Base-by-base conservation (phyloP, 352 stramenopile genomes). In the Phytophthora sojae region DNA sequence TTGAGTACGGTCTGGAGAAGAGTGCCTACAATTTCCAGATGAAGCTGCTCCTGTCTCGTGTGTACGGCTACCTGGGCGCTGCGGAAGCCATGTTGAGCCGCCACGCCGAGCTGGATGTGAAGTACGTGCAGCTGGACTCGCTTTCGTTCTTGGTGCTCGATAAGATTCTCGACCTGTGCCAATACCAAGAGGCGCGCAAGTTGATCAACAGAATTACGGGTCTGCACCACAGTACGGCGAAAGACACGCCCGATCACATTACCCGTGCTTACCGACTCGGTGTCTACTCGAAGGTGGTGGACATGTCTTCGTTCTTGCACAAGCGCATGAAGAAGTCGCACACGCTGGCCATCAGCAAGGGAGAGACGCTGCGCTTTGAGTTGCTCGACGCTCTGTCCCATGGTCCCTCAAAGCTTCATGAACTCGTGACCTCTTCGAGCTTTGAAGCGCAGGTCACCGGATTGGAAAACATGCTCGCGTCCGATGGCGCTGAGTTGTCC, bases 11-110 rank as follows among this genome's bases (percentile, higher is more conserved):
- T 0, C 58, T 96, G n/a, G 80, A 81, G 32, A 86, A 90, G 53
- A 96, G 89, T 57, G 78, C 84, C 29, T 96, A 95, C 82, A 96
- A 96, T 63, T 96, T 96, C 69, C 89, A 96, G 76, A 95, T 96
- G 88, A 95, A 95, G 75, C 76, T 96, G n/a, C 68, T 95, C 11
- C 74, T 96, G 32, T 90, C 79, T 25, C 89, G 85, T 21, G 73
- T 96, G 26, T 96, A 96, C 66, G 84, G 72, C 8, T 92, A 91
- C 44, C 57, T 96, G 19, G 87, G 81, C n/a, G 85, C 86, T 9
- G 80, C 79, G 17, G 67, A 84, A 6, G 83, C 87, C 2, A 91
- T 96, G 80, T 67, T 93, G 21, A 67, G 49, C 17, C 83, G 86
- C 30, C 86, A 96, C 67, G 74, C 75, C 8, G 88, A 95, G 61